A percentile compares a stretch with the other conserved stretches of the same genome.
Conservation (phyloP, 306 rosid genomes). For the Trifolium repens region DNA sequence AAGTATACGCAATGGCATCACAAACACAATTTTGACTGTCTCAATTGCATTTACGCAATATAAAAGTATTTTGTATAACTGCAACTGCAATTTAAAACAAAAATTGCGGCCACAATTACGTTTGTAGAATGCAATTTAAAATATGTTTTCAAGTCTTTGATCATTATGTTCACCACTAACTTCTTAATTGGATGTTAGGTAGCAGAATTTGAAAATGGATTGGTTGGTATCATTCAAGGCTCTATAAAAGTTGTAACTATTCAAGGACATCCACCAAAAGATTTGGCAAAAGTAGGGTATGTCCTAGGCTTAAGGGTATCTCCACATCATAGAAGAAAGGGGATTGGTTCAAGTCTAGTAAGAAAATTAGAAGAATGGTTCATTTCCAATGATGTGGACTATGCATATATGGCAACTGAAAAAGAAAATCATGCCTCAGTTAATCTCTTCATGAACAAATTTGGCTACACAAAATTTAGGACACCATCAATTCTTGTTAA, state of each 20-base stretch:
- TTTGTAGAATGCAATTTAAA: background rate
- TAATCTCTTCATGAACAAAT: constrained; percentile 62
- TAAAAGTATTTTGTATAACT: background rate
- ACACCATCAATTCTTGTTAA: constrained; percentile 75
- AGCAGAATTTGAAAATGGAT: constrained; percentile 68
- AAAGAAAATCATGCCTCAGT: constrained; percentile 80
- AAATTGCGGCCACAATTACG: background rate
- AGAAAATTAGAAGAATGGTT: constrained; percentile 79
- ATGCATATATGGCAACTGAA: constrained; percentile 81
- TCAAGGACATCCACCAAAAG: constrained; percentile 57
- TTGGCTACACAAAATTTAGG: constrained; percentile 68
- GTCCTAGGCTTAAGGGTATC: constrained; percentile 78
- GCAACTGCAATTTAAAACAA: background rate
- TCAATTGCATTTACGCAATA: background rate
- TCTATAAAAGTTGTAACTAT: constrained; percentile 74
- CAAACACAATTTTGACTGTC: background rate
- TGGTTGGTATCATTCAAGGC: constrained; percentile 90
- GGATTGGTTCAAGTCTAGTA: constrained; percentile 72
- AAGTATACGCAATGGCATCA: too few species aligned
- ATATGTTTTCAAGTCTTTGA: background rate
- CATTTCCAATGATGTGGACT: constrained; percentile 70
- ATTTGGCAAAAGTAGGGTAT: constrained; percentile 76
- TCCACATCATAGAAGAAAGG: constrained; percentile 64
- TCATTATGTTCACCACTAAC: constrained; percentile 34
- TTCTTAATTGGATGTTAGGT: constrained; percentile 53